Conservation (phyloP, 2,329 filamentous ascomycete species). For the Hypoxylon sp. region DNA sequence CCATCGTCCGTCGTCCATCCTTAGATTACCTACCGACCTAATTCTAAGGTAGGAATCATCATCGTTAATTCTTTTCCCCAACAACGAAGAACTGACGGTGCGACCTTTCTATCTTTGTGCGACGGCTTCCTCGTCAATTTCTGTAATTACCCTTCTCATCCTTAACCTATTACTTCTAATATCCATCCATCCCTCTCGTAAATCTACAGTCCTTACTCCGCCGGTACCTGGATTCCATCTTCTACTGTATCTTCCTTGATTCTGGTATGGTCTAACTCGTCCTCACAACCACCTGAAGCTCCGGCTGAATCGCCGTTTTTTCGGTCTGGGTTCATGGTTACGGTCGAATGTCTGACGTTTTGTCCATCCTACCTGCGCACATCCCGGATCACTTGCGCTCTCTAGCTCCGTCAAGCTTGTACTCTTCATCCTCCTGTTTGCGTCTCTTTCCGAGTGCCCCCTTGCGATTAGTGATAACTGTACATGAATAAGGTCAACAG, state of each 20-base stretch:
- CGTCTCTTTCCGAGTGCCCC: constrained; percentile 13
- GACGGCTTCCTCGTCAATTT: constrained; percentile 5
- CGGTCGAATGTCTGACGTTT: constrained; percentile 44
- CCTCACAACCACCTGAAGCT: constrained; percentile 50
- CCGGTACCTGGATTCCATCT: constrained; percentile 20
- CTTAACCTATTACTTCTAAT: constrained; percentile 4
- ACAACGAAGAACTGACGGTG: constrained; percentile 12
- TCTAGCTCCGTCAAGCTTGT: constrained; percentile 25
- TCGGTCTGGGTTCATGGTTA: constrained; percentile 44
- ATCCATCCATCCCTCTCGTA: constrained; percentile 3
- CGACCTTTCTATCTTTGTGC: not conserved
- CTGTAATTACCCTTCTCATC: not conserved
- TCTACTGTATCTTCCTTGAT: constrained; percentile 10
- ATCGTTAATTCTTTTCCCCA: constrained; percentile 2
- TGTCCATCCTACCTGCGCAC: constrained; percentile 41
- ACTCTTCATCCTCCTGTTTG: constrained; percentile 4
- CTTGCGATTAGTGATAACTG: constrained; percentile 19
- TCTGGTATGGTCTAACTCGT: constrained; percentile 48
- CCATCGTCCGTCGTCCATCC: constrained; percentile 37
- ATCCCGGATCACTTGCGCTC: constrained; percentile 46
- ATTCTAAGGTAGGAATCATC: constrained; percentile 13
- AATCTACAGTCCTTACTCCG: not conserved
- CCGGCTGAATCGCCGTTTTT: constrained; percentile 51
- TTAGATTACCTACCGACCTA: constrained; percentile 17
- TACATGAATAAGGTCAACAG: constrained; percentile 26